Percentiles rank a stretch among this genome's conserved stretches.
Conservation (phyloP, 1,284 basidiomycete species). For the Melampsora medusae region DNA sequence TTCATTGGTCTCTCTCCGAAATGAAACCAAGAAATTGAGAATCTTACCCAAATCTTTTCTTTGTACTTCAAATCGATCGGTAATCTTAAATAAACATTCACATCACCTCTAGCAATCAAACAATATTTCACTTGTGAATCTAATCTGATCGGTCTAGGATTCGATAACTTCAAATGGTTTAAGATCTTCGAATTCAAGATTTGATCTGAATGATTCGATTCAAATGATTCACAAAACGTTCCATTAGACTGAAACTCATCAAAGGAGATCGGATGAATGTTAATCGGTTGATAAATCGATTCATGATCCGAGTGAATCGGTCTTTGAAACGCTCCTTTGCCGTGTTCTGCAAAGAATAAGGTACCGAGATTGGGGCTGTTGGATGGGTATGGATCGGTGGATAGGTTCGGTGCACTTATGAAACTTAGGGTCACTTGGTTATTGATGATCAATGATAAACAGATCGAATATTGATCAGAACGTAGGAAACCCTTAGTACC, state of each 20-base stretch:
- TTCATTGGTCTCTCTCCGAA: background rate
- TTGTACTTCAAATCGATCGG: constrained; percentile 73
- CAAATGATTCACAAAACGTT: constrained; percentile 85
- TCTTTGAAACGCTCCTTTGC: constrained; percentile 76
- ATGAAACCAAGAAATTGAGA: background rate
- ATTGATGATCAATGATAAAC: constrained; percentile 83
- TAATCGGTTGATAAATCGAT: constrained; percentile 46
- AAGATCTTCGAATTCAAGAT: constrained; percentile 66
- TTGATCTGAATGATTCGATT: constrained; percentile 86
- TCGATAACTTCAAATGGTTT: constrained; percentile 69
- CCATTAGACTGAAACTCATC: constrained; percentile 55
- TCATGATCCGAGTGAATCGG: constrained; percentile 41
- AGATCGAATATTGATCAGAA: constrained; percentile 95
- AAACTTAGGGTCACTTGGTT: constrained; percentile 80
- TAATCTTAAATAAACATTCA: constrained; percentile 83
- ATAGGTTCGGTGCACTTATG: constrained; percentile 91
- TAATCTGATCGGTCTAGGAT: constrained; percentile 79
- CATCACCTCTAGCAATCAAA: constrained; percentile 80
- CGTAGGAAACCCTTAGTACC: constrained; percentile 93
- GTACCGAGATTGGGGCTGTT: constrained; percentile 69
- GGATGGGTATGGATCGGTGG: constrained; percentile 53
- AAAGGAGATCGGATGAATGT: background rate
- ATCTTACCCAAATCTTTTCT: constrained; percentile 83
- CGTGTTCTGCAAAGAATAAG: constrained; percentile 77
- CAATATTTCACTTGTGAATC: constrained; percentile 97